Evolutionary conservation across 306 rosid species (phyloP), one percentile per base, ranked within the genome.

Genomic region (Quercus berberidifolia): DNA sequence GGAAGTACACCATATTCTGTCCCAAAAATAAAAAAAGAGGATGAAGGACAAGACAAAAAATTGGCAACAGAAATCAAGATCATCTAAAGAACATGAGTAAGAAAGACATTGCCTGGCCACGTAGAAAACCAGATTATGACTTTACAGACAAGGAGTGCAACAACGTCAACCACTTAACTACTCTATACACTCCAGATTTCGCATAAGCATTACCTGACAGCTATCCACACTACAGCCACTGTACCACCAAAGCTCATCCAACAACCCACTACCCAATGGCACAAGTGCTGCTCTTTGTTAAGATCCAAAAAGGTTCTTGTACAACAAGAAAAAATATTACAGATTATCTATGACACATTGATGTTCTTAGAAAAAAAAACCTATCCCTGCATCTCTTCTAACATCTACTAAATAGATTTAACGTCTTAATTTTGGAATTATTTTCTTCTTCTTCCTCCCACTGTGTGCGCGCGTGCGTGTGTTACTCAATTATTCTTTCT

Each of bases 381-480:
- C 12, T 63, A 63, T 63, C 11, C 18, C 30, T 15, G 38, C 69
- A 28, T 63, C 69, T 28, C 69, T 38, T 38, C 69, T 38, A 13
- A 8, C 43, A 63, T 63, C 69, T 15, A 38, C 20, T 14, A 63
- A 63, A 26, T 28, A 28, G 69, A 28, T 63, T 21, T 28, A 63
- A 28, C 11, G 2, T 63, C 43, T 12, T 63, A 63, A 28, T 63
- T 5, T n/a, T 1, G 31, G 31, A 41, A 41, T 7, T 41, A 8
- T 41, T 41, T 41, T 41, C 46, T 41, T 38, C 43, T 38, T 41
- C 46, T 8, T 41, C 46, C 46, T 41, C 46, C 11, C 46, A 2
- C 0, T 49, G 17, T 12, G 54, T 49, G 54, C 1, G 17, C 0
- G 54, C 0, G 9, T 0, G 0, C 2, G 0, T 0, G 3, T 38